These are phyloP conservation scores for Diaporthe helianthi DNA, from an alignment of 2,329 filamentous ascomycete species.

Conservation along the genomic window DNA sequence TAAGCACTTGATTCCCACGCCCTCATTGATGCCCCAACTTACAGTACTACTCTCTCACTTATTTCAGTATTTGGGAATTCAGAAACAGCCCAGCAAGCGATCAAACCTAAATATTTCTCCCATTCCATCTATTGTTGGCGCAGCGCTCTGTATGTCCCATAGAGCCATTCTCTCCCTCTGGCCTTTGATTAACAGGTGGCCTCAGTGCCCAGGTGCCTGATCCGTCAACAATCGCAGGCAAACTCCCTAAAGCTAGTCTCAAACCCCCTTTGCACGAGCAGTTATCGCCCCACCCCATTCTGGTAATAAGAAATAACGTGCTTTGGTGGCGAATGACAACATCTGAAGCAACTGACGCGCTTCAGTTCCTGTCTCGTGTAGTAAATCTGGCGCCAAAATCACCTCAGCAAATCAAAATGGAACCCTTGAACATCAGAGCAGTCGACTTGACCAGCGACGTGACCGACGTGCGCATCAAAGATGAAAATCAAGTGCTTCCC, in stretches of 20 bases:
- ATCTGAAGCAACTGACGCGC: background rate
- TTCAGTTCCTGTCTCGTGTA: no score
- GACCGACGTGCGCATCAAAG: no score
- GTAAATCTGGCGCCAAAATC: no score
- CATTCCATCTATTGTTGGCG: background rate
- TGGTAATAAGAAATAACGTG: background rate
- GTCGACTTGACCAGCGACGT: no score
- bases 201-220: background rate
- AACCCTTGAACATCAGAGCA: no score
- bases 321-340: rapidly evolving
- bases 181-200: background rate
- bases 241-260: rapidly evolving
- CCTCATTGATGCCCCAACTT: background rate
- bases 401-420: no score
- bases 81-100: background rate
- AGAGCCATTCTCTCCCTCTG: rapidly evolving
- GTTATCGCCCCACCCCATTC: background rate
- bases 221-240: background rate
- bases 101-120: background rate
- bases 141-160: background rate
- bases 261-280: no score
- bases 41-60: background rate
- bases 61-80: no score
- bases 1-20: no score
- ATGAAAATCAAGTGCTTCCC: background rate